These are phyloP conservation scores for Naegleria gruberi DNA, from an alignment of 208 protist species.

Conservation along the genomic window DNA sequence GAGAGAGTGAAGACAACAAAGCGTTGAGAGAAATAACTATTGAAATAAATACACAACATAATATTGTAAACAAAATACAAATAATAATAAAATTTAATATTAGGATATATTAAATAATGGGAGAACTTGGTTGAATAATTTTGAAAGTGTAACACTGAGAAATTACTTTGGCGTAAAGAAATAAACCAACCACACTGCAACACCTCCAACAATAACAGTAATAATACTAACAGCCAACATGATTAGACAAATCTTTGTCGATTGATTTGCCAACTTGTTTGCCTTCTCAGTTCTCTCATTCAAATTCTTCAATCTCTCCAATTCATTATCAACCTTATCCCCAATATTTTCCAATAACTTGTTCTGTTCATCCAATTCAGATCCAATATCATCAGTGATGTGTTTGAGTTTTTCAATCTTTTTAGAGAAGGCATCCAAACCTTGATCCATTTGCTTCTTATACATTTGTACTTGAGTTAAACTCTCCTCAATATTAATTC, in stretches of 20 bases:
- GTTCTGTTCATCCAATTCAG: not conserved
- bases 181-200: not conserved
- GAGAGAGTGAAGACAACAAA: too few relatives aligned
- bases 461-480: not conserved
- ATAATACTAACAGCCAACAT: not conserved
- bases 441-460: slow-evolving; percentile 9
- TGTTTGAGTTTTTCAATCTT: slow-evolving; percentile 1
- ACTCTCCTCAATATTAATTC: not conserved
- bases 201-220: not conserved
- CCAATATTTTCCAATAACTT: not conserved
- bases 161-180: not conserved
- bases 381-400: not conserved
- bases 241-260: not conserved
- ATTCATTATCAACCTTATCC: not conserved
- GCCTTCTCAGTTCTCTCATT: not conserved
- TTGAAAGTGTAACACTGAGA: too few relatives aligned
- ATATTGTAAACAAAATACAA: too few relatives aligned
- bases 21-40: too few relatives aligned
- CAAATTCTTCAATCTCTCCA: not conserved
- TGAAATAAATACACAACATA: too few relatives aligned
- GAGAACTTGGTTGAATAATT: too few relatives aligned
- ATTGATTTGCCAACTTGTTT: not conserved
- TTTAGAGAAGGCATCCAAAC: not conserved
- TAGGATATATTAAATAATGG: too few relatives aligned
- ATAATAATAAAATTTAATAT: too few relatives aligned